phyloP scores from a whole-genome alignment of 2,329 filamentous ascomycete species.

The Neocatenulostroma microsporum region DNA sequence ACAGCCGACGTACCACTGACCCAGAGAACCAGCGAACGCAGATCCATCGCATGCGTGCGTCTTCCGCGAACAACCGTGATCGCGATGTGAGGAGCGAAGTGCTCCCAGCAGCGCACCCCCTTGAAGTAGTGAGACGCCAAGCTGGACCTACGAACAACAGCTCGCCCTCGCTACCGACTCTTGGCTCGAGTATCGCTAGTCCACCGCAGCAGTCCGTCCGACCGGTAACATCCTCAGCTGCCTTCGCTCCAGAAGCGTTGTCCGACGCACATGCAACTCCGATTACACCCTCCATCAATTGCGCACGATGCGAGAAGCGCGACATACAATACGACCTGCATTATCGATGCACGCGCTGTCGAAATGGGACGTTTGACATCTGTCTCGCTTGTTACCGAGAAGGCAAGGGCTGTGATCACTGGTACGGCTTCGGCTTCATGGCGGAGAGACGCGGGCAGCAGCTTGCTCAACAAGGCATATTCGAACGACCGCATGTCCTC shows the following conservation, averaged over 20 bases:
- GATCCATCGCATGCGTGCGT: constrained; percentile 14
- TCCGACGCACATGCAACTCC: constrained; percentile 34
- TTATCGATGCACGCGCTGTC: constrained; percentile 70
- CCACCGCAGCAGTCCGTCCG: constrained; percentile 8
- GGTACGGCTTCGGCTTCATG: constrained; percentile 76
- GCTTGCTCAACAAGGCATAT: constrained; percentile 32
- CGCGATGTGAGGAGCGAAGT: constrained; percentile 1
- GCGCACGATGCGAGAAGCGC: constrained; percentile 59
- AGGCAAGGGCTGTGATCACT: constrained; percentile 71
- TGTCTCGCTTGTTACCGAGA: constrained; percentile 73
- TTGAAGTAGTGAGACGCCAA: constrained; percentile 11
- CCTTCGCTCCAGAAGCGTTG: constrained; percentile 29
- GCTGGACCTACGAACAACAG: constrained; percentile 12
- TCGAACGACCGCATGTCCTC: constrained; percentile 48
- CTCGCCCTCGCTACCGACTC: constrained; percentile 12
- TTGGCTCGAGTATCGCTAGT: neutral
- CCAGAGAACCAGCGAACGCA: constrained; percentile 26
- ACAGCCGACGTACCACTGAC: constrained; percentile 38
- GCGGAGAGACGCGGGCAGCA: constrained; percentile 47
- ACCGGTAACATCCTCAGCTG: constrained; percentile 18
- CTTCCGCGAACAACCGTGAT: constrained; percentile 9
- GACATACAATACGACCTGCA: constrained; percentile 82
- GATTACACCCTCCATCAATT: constrained; percentile 57
- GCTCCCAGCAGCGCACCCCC: constrained; percentile 8
- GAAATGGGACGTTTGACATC: constrained; percentile 64